phyloP scores from a whole-genome alignment of 2,329 filamentous ascomycete genomes.

The Trichoderma sp. region DNA sequence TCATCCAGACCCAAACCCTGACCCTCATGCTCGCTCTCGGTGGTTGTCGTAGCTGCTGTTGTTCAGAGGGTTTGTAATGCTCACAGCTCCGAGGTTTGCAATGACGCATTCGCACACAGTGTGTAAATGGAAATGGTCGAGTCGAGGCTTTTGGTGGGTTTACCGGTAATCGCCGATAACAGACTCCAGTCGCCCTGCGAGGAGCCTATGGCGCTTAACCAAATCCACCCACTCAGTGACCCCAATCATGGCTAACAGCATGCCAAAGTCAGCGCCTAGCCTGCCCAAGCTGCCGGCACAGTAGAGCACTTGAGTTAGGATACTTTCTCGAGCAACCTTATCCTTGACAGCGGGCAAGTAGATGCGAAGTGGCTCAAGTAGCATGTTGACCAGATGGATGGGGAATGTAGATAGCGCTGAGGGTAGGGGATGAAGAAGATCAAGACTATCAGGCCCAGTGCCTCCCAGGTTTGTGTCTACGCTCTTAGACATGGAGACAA shows the following conservation, averaged over 20 bases:
- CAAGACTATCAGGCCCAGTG: conserved; percentile 25
- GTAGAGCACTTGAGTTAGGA: conserved; percentile 90
- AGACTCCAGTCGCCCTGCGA: conserved; percentile 76
- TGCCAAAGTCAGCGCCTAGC: conserved; percentile 88
- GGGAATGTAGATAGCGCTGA: conserved; percentile 82
- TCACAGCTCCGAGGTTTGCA: neutral
- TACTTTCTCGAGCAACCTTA: conserved; percentile 76
- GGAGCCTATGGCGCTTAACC: conserved; percentile 81
- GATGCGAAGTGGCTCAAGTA: conserved; percentile 71
- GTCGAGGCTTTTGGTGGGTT: neutral
- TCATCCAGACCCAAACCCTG: neutral
- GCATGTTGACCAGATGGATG: conserved; percentile 75
- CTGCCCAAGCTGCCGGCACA: conserved; percentile 89
- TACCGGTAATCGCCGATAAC: conserved; percentile 58
- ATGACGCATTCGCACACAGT: conserved; percentile 12
- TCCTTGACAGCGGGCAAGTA: conserved; percentile 85
- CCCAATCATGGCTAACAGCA: conserved; percentile 68
- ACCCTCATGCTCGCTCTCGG: neutral
- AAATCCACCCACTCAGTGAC: conserved; percentile 82
- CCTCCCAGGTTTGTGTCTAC: conserved; percentile 56
- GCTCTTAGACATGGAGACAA: conserved; percentile 90
- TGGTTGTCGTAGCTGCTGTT: neutral
- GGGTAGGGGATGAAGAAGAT: conserved; percentile 62
- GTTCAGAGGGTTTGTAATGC: neutral
- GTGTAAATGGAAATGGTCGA: neutral